These are phyloP conservation scores for Diplodia intermedia DNA, from an alignment of 2,329 filamentous ascomycete genomes.

Conservation along the genomic window DNA sequence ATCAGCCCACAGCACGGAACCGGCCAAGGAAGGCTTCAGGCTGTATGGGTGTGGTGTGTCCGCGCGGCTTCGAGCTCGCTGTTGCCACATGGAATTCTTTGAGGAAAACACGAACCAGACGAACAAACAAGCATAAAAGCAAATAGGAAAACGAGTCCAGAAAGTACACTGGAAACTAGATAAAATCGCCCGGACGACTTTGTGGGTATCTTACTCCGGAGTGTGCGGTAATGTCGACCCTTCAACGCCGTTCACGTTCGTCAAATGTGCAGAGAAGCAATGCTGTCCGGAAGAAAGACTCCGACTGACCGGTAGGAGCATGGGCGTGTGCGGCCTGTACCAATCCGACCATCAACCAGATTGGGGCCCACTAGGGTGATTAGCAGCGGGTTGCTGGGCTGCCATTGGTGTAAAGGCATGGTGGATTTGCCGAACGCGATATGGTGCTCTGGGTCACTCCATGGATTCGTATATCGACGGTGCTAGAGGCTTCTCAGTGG, in stretches of 20 bases:
- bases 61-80: neutral
- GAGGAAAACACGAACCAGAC: neutral
- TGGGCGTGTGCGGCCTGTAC: neutral
- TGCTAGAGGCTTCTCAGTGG: neutral
- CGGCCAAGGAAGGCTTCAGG: neutral
- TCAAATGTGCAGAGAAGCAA: conserved; percentile 2
- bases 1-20: neutral
- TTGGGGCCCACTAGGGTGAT: neutral
- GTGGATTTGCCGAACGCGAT: neutral
- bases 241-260: neutral
- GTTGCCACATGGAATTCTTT: neutral
- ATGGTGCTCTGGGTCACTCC: neutral
- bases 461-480: neutral
- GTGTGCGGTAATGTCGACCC: neutral
- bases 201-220: conserved; percentile 18
- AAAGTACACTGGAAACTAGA: neutral
- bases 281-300: no score
- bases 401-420: neutral
- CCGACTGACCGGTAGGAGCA: neutral
- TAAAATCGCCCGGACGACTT: neutral
- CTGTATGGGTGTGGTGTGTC: neutral
- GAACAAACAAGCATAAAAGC: neutral
- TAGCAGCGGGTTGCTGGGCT: neutral
- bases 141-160: neutral
- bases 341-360: neutral